Evolutionary conservation across 192 early-diverging fungal species (phyloP), one percentile per base, ranked within the genome.

Genomic region (Podila minutissima): DNA sequence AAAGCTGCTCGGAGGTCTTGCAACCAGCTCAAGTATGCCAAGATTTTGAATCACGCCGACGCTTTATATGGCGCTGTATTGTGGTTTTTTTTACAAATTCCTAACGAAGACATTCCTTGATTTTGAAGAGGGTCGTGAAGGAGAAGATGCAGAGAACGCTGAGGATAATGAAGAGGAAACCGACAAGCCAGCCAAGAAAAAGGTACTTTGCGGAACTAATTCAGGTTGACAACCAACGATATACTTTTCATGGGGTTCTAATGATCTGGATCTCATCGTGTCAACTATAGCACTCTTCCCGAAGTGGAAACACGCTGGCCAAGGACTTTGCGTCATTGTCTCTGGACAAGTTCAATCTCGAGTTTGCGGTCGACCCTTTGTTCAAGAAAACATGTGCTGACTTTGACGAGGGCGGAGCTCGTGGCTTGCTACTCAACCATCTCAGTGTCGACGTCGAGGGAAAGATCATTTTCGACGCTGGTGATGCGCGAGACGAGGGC

Each of bases 301-400:
- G 82, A 29, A 85, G 83, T 20, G 91, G 89, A 59, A 86, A 82
- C 24, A 98, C 95, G 0, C 78, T 98, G 17, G 94, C 92, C 70
- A 95, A 95, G 76, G 94, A 97, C 74, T 90, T 93, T 71, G 84
- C 87, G 17, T 66, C 83, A 20, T 89, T 99, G 37, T 95, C 91
- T 29, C 84, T 94, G 59, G 96, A 97, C 67, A 93, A 94, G 69
- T 90, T 96, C 19, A 96, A 98, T 64, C 83, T 97, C 19, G 97
- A 99, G 73, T 98, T 97, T 64, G 86, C 89, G 3, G 93, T 97
- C 12, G 97, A 99, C 78, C 97, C 97, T 41, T 85, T 98, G 32
- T 99, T 98, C 85, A 95, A 97, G 75, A 99, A 99, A 79, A 97
- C 96, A n/a, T 95, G 93, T 13, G 96, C 97, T 10, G 96, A 97